Evolutionary conservation across 2,329 filamentous ascomycete genomes (phyloP), one percentile per base, ranked within the genome.

Genomic region (Emericellopsis cladophorae): DNA sequence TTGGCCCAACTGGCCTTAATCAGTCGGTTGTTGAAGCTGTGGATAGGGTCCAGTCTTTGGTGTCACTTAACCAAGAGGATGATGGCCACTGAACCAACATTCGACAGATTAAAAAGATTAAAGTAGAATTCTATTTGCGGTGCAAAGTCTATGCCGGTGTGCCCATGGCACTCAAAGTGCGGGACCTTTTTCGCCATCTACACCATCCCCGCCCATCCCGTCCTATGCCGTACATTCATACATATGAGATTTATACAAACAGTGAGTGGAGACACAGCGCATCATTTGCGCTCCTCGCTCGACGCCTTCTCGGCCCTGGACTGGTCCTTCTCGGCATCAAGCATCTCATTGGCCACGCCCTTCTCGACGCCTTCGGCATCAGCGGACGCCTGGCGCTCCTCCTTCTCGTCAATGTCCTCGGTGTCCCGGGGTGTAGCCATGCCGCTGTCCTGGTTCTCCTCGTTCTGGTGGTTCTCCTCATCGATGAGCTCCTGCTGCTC

Each of bases 401-500:
- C 87, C 66, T 90, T 88, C 61, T 96, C 92, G 54, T 96, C 90
- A 51, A 96, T 96, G 57, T 96, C 76, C 46, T 95, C 86, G 24
- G 80, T 78, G 53, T 96, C 92, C 55, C 88, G 84, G 2, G 84
- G 84, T 8, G 81, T 81, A 12, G 81, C 73, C 39, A 84, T 73
- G 11, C 84, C 84, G 33, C 76, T 78, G 53, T 79, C 79, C 59
- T 84, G 79, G 62, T 84, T 86, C 59, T 82, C 76, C 57, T 88
- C 76, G 54, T 85, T 84, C 66, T 98, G 90, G 67, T 92, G 77
- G 48, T 90, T 93, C 70, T 98, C 92, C 58, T 98, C 92, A 48
- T 95, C 82, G 44, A 98, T 98, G 47, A 98, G 78, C 59, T 95
- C 92, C 61, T 98, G 85, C 68, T 98, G 92, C 68, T 98, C 92